A percentile compares a stretch with the other conserved stretches of the same genome.
Evolutionary conservation across 1,284 basidiomycete genomes (phyloP).

Genomic region (Bondarzewia mesenterica): DNA sequence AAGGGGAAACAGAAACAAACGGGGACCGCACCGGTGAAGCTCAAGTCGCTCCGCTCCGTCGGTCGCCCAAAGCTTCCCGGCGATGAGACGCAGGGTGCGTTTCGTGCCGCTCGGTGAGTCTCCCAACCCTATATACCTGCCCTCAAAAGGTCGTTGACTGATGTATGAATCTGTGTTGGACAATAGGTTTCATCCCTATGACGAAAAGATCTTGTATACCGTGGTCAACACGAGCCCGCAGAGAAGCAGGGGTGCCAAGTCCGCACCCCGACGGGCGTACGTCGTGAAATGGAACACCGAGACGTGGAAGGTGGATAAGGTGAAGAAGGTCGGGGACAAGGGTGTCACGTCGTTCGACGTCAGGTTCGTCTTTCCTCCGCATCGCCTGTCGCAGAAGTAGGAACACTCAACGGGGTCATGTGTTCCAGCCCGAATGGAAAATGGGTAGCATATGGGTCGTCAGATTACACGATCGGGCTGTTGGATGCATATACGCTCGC

Average conservation of each 20-base stretch:
- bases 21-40: constrained; percentile 14
- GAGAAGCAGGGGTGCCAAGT: constrained; percentile 37
- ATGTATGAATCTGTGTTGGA: not conserved
- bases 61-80: constrained; percentile 46
- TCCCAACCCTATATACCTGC: not conserved
- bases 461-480: constrained; percentile 82
- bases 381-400: not conserved
- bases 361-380: constrained; percentile 42
- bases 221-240: constrained; percentile 59
- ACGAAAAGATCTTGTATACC: constrained; percentile 55
- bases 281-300: constrained; percentile 58
- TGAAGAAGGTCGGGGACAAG: constrained; percentile 63
- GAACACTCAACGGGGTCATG: too few species aligned
- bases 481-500: constrained; percentile 75
- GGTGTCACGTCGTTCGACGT: constrained; percentile 83
- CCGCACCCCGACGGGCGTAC: constrained; percentile 48
- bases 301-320: constrained; percentile 45
- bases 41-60: constrained; percentile 43
- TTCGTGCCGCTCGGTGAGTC: constrained; percentile 66
- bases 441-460: constrained; percentile 80
- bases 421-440: constrained; percentile 66
- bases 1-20: constrained; percentile 24
- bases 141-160: not conserved
- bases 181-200: constrained; percentile 51
- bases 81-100: constrained; percentile 43